Evolutionary conservation across 108 stramenopile genomes (phyloP), one percentile per base, ranked within the genome.

Genomic region (Mediolabrus comicus): DNA sequence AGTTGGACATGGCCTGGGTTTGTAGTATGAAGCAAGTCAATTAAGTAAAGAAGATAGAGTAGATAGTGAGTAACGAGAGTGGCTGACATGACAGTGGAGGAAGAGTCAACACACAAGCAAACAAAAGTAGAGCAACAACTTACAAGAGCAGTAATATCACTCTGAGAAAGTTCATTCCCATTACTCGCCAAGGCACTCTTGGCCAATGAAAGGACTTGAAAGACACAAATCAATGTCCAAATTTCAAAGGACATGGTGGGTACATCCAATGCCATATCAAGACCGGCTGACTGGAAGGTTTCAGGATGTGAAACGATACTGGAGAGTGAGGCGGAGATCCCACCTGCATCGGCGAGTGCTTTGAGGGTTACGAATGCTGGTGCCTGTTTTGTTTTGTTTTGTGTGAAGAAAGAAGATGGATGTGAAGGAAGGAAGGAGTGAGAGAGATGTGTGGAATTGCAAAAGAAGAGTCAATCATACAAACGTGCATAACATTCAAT

Each of bases 341-440:
- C 57, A 31, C 28, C 57, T 16, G 26, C 29, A 12, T 59, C 57
- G 57, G 57, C 57, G 6, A 59, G 57, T 3, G 57, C 57, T 24
- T 59, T 59, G 57, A 59, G 57, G 5, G 57, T 59, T 4, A 59
- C 57, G 28, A 59, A 31, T 4, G 57, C 57, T 3, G 57, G 57
- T 16, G 29, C 26, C n/a, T 59, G 11, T 16, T 55, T 22, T 9
- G 19, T n/a, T 9, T 13, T 10, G 54, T n/a, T 9, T n/a, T n/a
- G n/a, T n/a, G n/a, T n/a, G n/a, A n/a, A n/a, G n/a, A n/a, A n/a
- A n/a, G n/a, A n/a, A n/a, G n/a, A n/a, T n/a, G n/a, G n/a, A n/a
- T n/a, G n/a, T n/a, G n/a, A n/a, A n/a, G n/a, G n/a, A n/a, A n/a
- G n/a, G n/a, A n/a, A n/a, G n/a, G n/a, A n/a, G n/a, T n/a, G n/a